Percentiles rank a stretch among this genome's conserved stretches.
These are phyloP conservation scores for Penicillium nucicola DNA, from an alignment of 495 filamentous ascomycete genomes.

Conservation along the genomic window DNA sequence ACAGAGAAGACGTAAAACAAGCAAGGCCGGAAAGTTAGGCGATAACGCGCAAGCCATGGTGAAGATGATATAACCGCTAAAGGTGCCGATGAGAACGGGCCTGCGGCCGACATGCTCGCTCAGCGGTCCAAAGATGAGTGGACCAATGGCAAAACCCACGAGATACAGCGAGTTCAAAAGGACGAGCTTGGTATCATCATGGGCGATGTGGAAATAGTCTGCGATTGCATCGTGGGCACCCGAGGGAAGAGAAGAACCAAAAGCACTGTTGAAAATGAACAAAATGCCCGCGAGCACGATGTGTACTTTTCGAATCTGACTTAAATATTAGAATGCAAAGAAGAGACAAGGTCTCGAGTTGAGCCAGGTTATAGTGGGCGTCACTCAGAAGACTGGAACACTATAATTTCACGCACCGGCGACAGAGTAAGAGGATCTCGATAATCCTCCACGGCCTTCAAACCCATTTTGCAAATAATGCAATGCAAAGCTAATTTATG, in stretches of 20 bases:
- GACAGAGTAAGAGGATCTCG: no score
- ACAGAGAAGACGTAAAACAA: conserved; percentile 41
- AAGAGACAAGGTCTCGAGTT: no score
- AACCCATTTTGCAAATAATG: no score
- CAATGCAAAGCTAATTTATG: no score
- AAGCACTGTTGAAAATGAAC: conserved; percentile 61
- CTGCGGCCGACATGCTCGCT: conserved; percentile 64
- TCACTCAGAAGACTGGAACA: no score
- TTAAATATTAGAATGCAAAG: no score
- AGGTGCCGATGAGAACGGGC: conserved; percentile 52
- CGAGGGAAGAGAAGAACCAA: conserved; percentile 41
- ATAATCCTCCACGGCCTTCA: no score
- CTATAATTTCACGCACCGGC: no score
- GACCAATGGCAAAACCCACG: conserved; percentile 57
- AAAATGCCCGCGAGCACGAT: conserved; percentile 45
- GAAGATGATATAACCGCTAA: conserved; percentile 39
- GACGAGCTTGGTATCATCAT: conserved; percentile 44
- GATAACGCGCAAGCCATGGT: conserved; percentile 39
- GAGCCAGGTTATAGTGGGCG: no score
- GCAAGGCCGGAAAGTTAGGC: conserved; percentile 30
- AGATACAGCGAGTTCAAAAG: conserved; percentile 65
- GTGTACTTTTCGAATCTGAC: no score
- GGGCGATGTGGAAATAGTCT: conserved; percentile 41
- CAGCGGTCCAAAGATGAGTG: conserved; percentile 59
- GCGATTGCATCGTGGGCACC: conserved; percentile 32